Evolutionary conservation across 1,139 yeast genomes (phyloP).

Genomic region (Magnusiomyces sp.): DNA sequence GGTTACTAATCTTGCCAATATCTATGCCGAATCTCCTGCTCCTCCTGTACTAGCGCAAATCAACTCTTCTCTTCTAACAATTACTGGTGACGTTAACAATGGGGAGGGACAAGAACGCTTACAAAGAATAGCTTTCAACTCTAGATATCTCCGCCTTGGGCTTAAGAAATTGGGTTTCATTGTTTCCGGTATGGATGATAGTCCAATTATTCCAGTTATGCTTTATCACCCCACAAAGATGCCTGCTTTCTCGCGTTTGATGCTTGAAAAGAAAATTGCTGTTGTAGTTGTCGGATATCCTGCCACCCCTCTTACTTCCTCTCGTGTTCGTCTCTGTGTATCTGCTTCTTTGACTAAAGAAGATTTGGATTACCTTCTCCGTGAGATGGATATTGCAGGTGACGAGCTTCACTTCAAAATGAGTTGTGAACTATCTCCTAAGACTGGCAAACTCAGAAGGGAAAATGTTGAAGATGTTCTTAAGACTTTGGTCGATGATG

Average conservation of each 20-base stretch:
- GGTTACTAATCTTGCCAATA: conserved; percentile 61
- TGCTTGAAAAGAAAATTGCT: conserved; percentile 74
- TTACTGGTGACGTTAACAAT: conserved; percentile 74
- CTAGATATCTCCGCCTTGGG: conserved; percentile 86
- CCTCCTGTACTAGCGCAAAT: conserved; percentile 91
- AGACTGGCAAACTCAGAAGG: conserved; percentile 52
- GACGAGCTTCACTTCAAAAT: conserved; percentile 67
- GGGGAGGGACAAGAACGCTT: conserved; percentile 91
- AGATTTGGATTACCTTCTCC: conserved; percentile 76
- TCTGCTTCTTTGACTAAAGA: conserved; percentile 88
- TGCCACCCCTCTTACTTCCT: conserved; percentile 85
- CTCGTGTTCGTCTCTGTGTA: conserved; percentile 89
- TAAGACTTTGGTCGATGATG: conserved; percentile 64
- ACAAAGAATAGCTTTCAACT: conserved; percentile 89
- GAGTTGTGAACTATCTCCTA: conserved; percentile 32
- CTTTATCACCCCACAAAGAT: conserved; percentile 85
- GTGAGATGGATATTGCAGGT: conserved; percentile 71
- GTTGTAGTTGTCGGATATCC: conserved; percentile 97
- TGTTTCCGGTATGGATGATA: conserved; percentile 90
- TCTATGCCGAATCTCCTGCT: conserved; percentile 76
- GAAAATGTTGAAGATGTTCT: conserved; percentile 72
- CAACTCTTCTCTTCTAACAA: conserved; percentile 66
- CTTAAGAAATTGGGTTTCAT: conserved; percentile 87
- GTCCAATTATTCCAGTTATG: conserved; percentile 89
- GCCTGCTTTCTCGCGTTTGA: conserved; percentile 83